Conservation (phyloP, 495 filamentous ascomycete species). For the Aspergillus homomorphus region DNA sequence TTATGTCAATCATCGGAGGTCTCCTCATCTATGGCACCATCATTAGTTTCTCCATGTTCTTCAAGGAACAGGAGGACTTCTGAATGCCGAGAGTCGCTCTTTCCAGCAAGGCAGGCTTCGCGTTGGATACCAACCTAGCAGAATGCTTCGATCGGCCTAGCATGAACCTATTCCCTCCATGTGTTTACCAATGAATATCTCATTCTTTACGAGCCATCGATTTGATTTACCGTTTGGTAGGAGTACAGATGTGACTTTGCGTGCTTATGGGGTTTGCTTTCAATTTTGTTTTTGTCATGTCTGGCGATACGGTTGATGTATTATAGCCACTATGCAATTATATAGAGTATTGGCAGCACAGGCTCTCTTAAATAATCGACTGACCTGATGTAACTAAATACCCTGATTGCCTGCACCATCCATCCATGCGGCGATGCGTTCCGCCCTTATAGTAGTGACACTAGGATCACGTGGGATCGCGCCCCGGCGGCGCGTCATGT, state of each 20-base stretch:
- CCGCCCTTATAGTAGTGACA: neutral
- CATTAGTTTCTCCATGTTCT: conserved; percentile 96
- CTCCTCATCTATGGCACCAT: conserved; percentile 96
- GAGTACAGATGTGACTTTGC: conserved; percentile 13
- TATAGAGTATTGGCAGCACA: conserved; percentile 16
- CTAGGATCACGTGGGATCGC: neutral
- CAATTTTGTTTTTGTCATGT: conserved; percentile 10
- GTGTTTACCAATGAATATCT: conserved; percentile 1
- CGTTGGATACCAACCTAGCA: neutral
- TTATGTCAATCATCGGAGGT: conserved; percentile 91
- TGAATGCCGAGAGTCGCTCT: conserved; percentile 22
- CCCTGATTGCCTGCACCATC: neutral
- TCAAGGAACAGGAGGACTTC: conserved; percentile 93
- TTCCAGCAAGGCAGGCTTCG: neutral
- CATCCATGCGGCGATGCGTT: neutral
- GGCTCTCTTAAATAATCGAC: neutral
- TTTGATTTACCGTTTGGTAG: conserved; percentile 12
- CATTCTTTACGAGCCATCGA: conserved; percentile 8
- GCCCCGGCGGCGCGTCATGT: conserved; percentile 1
- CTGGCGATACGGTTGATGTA: conserved; percentile 22
- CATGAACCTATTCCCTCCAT: neutral
- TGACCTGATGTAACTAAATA: neutral
- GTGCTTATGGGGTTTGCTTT: conserved; percentile 3
- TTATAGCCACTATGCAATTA: conserved; percentile 19
- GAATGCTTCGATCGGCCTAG: neutral